Evolutionary conservation across 371 early-diverging fungal species (phyloP).

Genomic region (Rhizomucor miehei): DNA sequence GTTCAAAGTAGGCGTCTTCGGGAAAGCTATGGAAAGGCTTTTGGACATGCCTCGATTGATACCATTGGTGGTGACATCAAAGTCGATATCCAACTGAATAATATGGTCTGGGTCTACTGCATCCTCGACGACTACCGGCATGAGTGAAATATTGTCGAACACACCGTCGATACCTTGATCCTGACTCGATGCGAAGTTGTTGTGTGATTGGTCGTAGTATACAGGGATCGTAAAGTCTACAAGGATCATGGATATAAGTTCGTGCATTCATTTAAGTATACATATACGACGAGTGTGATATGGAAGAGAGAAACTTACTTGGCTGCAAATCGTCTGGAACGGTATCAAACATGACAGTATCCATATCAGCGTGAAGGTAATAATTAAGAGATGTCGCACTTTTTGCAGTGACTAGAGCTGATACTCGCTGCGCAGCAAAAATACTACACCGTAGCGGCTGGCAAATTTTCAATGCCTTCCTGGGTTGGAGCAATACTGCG

Average conservation of each 20-base stretch:
- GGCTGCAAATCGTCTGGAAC: conserved; percentile 48
- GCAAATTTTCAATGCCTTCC: conserved; percentile 68
- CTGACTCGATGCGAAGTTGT: conserved; percentile 28
- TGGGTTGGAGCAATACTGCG: conserved; percentile 79
- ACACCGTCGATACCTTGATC: conserved; percentile 23
- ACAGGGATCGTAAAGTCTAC: conserved; percentile 47
- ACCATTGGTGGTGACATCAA: conserved; percentile 63
- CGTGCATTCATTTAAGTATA: no score
- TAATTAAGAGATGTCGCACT: conserved; percentile 60
- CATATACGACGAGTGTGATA: no score
- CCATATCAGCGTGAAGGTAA: conserved; percentile 67
- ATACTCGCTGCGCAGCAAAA: conserved; percentile 60
- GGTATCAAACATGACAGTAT: conserved; percentile 68
- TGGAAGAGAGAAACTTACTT: conserved; percentile 26
- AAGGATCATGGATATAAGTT: conserved; percentile 14
- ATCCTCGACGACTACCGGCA: conserved; percentile 31
- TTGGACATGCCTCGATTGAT: conserved; percentile 78
- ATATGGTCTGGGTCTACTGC: conserved; percentile 39
- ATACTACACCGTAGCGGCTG: conserved; percentile 13
- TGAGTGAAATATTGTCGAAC: conserved; percentile 49
- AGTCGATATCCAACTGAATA: conserved; percentile 52
- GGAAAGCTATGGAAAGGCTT: conserved; percentile 59
- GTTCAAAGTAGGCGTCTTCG: conserved; percentile 63
- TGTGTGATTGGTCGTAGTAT: conserved; percentile 37
- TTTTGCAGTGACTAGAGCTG: conserved; percentile 70